Percentiles rank a stretch among this genome's conserved stretches.
Evolutionary conservation across 2,329 filamentous ascomycete species (phyloP).

Genomic region (Botrytis pseudocinerea): DNA sequence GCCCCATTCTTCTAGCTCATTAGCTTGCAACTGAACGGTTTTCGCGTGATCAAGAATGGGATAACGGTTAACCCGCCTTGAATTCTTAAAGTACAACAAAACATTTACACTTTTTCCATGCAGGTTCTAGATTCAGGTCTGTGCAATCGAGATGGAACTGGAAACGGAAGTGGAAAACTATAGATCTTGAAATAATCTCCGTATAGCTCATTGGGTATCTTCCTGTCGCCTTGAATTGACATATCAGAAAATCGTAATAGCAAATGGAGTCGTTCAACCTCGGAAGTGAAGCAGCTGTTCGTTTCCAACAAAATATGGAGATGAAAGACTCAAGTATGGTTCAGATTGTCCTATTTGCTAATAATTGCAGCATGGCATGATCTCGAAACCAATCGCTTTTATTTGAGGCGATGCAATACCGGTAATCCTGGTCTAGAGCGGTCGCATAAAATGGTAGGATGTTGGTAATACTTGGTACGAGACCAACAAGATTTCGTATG

Average conservation of each 20-base stretch:
- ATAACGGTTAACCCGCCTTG: constrained; percentile 6
- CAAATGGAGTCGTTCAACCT: neutral
- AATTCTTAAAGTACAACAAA: constrained; percentile 1
- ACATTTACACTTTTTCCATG: constrained; percentile 3
- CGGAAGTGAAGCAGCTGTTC: constrained; percentile 3
- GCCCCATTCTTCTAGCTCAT: constrained; percentile 6
- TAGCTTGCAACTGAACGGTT: neutral
- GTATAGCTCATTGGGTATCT: neutral
- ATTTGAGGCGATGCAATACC: constrained; percentile 15
- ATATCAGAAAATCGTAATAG: constrained; percentile 9
- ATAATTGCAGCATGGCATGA: neutral
- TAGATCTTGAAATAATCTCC: constrained; percentile 1
- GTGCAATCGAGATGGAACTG: constrained; percentile 10
- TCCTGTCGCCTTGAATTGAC: constrained; percentile 4
- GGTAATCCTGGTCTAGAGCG: constrained; percentile 12
- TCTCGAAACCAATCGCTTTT: constrained; percentile 10
- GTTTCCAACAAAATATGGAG: neutral
- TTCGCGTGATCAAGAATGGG: constrained; percentile 22
- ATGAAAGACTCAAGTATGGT: neutral
- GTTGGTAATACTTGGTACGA: constrained; percentile 9
- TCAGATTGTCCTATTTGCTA: constrained; percentile 11
- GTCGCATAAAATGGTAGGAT: constrained; percentile 6
- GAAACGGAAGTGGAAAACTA: neutral
- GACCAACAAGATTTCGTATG: constrained; percentile 10
- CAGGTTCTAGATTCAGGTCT: constrained; percentile 22